Conservation (phyloP, 1,284 basidiomycete genomes). For the Cyathus olla region DNA sequence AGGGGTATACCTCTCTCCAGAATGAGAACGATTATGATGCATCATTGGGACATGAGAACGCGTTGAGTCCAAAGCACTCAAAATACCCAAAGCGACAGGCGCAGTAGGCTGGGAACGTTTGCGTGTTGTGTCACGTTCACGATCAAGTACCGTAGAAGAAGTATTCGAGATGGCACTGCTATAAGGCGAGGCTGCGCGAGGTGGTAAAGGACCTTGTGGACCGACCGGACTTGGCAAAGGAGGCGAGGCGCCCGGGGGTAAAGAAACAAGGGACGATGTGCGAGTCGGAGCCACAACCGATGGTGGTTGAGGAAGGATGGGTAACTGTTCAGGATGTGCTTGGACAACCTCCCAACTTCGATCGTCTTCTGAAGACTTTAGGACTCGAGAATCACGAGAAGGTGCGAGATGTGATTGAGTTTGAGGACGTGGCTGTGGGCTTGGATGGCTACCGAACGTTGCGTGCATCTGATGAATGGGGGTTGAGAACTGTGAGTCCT, state of each 20-base stretch:
- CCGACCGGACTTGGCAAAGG: slow-evolving; percentile 42
- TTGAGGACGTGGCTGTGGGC: slow-evolving; percentile 1
- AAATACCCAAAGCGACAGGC: slow-evolving; percentile 61
- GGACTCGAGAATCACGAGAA: no score
- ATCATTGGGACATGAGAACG: slow-evolving; percentile 32
- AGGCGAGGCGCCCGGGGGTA: slow-evolving; percentile 53
- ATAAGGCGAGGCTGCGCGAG: slow-evolving; percentile 57
- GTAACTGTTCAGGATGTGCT: slow-evolving; percentile 18
- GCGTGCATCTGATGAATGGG: slow-evolving; percentile 8
- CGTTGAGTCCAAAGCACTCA: slow-evolving; percentile 68
- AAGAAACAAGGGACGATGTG: slow-evolving; percentile 55
- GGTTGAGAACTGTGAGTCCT: slow-evolving; percentile 4
- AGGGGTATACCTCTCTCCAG: slow-evolving; percentile 42
- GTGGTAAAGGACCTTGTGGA: slow-evolving; percentile 13
- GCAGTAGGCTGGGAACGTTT: slow-evolving; percentile 20
- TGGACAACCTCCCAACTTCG: slow-evolving; percentile 56
- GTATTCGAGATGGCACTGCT: slow-evolving; percentile 38
- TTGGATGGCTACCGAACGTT: neutral
- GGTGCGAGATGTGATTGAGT: neutral
- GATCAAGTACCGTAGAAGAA: slow-evolving; percentile 30
- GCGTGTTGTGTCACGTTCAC: slow-evolving; percentile 16
- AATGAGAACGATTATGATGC: slow-evolving; percentile 32
- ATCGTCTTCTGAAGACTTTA: slow-evolving; percentile 26
- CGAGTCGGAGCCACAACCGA: slow-evolving; percentile 52
- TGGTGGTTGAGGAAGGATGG: slow-evolving; percentile 35